Base-by-base conservation (phyloP, 768 basidiomycete genomes). In the Coprinopsis strossmayeri region DNA sequence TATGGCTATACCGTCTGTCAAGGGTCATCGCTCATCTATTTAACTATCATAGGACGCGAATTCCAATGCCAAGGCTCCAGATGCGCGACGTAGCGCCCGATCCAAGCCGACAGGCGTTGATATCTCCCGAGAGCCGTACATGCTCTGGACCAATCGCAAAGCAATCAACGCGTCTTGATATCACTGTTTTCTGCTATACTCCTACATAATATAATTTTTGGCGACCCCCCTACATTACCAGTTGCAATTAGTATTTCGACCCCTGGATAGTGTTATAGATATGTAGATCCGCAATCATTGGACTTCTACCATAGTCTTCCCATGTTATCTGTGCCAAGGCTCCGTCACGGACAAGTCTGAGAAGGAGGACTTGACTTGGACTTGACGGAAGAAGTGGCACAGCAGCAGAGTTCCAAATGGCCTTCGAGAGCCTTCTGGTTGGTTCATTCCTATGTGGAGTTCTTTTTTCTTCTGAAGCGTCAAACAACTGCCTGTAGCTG, bases 61-160 rank as follows among this genome's bases (percentile, higher is more conserved):
- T 52, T 74, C 78, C 51, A 81, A 68, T 55, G 79, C 84, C 12
- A 86, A 79, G 55, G 70, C 84, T 48, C 84, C 87, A 2, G 88
- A 90, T 65, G 87, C 87, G 3, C 78, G 90, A 40, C 84, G 89
- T 34, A 91, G 87, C 61, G 75, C 81, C 18, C 81, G 88, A 37
- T 78, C 77, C 3, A 84, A 84, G 59, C 72, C 75, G 37, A 68
- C 71, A 24, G 65, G 71, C 26, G 79, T 74, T 32, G 84, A 88
- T 59, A 70, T 88, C 51, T 69, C 74, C 26, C 78, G 87, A 58
- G 87, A 91, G 60, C 83, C 88, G 20, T 92, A 92, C 61, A 90
- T 92, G 88, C 69, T 74, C 65, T 92, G 91, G 90, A 80, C 81
- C 51, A 92, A 92, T 61, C 84, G 85, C 56, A 76, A 82, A 61